Conservation (phyloP, 208 protist species). For the Kentomonas sorsogonicus region DNA sequence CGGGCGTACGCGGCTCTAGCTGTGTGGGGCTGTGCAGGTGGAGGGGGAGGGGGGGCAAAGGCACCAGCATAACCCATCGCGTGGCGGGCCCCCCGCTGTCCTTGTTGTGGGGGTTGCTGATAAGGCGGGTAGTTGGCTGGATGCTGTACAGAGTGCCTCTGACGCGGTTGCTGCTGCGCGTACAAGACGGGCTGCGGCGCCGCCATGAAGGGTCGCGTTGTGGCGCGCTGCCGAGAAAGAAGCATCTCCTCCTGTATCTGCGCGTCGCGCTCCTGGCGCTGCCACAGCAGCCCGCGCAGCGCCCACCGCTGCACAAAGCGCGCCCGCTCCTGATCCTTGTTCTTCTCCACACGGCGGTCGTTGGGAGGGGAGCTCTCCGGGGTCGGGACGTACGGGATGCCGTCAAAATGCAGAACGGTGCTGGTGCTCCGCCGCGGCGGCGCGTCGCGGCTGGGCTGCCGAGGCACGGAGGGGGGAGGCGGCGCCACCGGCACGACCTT, state of each 20-base stretch:
- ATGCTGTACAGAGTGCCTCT: too few relatives aligned
- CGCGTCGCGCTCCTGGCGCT: slow-evolving; percentile 21
- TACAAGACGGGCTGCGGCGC: too few relatives aligned
- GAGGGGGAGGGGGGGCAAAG: too few relatives aligned
- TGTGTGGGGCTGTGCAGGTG: too few relatives aligned
- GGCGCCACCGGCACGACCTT: slow-evolving; percentile 10
- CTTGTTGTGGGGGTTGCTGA: too few relatives aligned
- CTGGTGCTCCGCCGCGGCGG: slow-evolving; percentile 6
- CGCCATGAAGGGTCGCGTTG: too few relatives aligned
- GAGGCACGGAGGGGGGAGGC: neutral
- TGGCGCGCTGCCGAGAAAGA: too few relatives aligned
- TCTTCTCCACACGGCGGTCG: slow-evolving; percentile 2
- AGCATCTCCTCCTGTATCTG: slow-evolving; percentile 21
- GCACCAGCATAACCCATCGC: too few relatives aligned
- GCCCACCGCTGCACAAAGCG: slow-evolving; percentile 21
- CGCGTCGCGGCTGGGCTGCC: neutral
- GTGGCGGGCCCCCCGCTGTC: too few relatives aligned
- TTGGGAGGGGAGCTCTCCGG: slow-evolving; percentile 19
- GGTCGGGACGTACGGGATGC: slow-evolving; percentile 21
- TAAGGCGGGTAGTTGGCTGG: too few relatives aligned
- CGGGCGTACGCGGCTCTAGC: too few relatives aligned
- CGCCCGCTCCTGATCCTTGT: slow-evolving; percentile 17
- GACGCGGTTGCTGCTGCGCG: too few relatives aligned
- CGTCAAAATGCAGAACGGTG: slow-evolving; percentile 19
- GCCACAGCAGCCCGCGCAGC: slow-evolving; percentile 19